Base-by-base conservation (phyloP, 768 basidiomycete genomes). In the Harrya chromipes region DNA sequence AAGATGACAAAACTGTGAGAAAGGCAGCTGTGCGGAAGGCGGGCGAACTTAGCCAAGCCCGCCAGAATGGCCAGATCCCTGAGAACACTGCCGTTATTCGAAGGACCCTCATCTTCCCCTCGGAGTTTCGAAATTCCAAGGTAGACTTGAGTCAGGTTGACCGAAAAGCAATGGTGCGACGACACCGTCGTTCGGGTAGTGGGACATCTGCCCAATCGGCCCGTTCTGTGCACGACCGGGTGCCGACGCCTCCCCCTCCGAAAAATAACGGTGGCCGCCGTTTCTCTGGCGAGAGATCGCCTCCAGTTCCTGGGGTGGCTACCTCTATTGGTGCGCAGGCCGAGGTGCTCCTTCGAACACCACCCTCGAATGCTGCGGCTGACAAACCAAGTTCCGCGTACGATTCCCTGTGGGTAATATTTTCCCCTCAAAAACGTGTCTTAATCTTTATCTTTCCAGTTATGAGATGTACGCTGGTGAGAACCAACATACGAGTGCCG, bases 161-260 rank as follows among this genome's bases (percentile, higher is more conserved):
- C 61, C 77, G 78, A 54, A 87, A 82, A 62, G 72, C 74, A 23
- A 78, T 85, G 29, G 38, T 26, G 29, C 60, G 58, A 40, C 70
- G 71, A 17, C 80, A 80, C 42, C 81, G 84, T 39, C 82, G 83
- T 35, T 78, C 86, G 46, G 74, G 75, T 16, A 87, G 90, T 55
- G 74, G 76, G 11, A 66, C 65, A 17, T 80, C 77, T 21, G 83
- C 80, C 12, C 70, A 75, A 16, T 91, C 89, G 0, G 80, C 70
- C 56, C 83, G 84, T 49, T 90, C 90, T 37, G 74, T 90, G 24
- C 84, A 87, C 56, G 90, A 92, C 56, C 85, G 90, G 45, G 85
- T 73, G 12, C 90, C 89, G 11, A 92, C 90, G 8, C 90, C 90
- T n/a, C 90, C 90, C 16, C 90, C 90, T 27, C 82, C 86, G 13